Conservation (phyloP, 2,329 filamentous ascomycete genomes). For the Colletotrichum costaricense region DNA sequence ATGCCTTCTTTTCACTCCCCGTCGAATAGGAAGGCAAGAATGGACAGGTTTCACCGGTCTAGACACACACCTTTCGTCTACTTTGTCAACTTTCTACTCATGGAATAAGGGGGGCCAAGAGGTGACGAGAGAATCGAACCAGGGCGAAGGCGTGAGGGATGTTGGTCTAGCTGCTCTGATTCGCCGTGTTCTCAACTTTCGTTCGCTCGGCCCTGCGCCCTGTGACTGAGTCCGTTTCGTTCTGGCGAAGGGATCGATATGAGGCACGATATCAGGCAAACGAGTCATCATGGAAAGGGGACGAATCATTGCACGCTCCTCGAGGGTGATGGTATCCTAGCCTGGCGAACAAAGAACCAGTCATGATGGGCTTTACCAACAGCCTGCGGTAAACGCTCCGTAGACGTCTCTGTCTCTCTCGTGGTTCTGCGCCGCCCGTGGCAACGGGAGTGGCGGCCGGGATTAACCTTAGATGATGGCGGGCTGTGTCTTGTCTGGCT, state of each 20-base stretch:
- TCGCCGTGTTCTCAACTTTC: background rate
- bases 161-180: background rate
- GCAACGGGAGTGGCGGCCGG: conserved; percentile 29
- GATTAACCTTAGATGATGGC: conserved; percentile 22
- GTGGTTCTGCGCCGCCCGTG: background rate
- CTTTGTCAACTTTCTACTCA: background rate
- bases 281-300: background rate
- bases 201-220: background rate
- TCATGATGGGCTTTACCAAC: background rate
- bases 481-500: background rate
- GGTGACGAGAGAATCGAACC: background rate
- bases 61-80: background rate
- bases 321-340: background rate
- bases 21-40: background rate
- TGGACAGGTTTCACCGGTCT: background rate
- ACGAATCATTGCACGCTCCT: background rate
- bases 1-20: background rate
- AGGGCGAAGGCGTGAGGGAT: background rate
- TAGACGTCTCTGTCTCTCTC: background rate
- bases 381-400: background rate
- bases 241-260: background rate
- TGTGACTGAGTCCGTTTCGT: background rate
- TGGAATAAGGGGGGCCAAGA: background rate
- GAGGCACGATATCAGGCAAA: background rate
- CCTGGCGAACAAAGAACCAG: background rate